phyloP scores from a whole-genome alignment of 345 rosid genomes.

The Populus pruinosa region DNA sequence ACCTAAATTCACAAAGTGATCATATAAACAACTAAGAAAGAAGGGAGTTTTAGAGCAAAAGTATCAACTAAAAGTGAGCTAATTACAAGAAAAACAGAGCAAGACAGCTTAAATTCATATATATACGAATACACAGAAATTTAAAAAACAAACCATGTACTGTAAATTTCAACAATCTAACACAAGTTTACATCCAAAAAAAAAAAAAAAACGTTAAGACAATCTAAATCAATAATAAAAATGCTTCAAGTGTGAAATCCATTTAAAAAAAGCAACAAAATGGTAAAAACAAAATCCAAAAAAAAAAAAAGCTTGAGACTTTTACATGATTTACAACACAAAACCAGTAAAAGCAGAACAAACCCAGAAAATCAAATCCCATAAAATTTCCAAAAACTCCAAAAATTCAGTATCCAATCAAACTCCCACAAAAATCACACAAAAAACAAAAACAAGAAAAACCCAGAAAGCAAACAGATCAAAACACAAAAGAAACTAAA shows the following conservation, averaged over 20 bases:
- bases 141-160: not conserved
- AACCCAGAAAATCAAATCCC: not conserved
- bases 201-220: not conserved
- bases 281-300: not conserved
- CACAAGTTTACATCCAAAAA: not conserved
- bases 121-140: no score
- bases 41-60: not conserved
- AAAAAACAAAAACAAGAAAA: not conserved
- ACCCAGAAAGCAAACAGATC: not conserved
- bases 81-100: no score
- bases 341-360: not conserved
- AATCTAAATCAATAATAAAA: not conserved
- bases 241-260: not conserved
- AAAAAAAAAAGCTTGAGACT: not conserved
- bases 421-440: not conserved
- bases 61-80: not conserved
- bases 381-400: not conserved
- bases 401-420: not conserved
- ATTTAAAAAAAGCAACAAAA: not conserved
- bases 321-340: not conserved
- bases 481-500: not conserved
- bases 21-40: not conserved
- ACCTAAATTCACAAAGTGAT: conserved; percentile 34
- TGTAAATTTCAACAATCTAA: not conserved
- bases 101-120: no score